These are phyloP conservation scores for Colletotrichum liaoningense DNA, from an alignment of 2,329 filamentous ascomycete genomes.

Conservation along the genomic window DNA sequence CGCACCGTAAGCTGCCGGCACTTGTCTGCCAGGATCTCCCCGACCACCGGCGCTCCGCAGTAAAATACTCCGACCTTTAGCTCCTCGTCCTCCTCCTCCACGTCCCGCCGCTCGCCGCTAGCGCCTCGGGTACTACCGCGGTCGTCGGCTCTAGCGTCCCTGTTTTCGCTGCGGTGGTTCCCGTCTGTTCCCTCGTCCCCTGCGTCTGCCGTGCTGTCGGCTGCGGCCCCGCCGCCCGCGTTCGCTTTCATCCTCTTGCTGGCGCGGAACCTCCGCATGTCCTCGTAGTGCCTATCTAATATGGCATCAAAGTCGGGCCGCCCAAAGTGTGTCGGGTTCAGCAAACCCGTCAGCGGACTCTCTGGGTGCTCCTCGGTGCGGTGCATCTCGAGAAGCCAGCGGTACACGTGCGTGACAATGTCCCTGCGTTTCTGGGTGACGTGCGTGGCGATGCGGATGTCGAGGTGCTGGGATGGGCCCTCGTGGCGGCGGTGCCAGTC, in stretches of 20 bases:
- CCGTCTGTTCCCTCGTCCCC: conserved; percentile 2
- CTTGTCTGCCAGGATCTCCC: conserved; percentile 65
- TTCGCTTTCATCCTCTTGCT: conserved; percentile 38
- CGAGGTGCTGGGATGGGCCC: conserved; percentile 51
- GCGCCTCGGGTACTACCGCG: neutral
- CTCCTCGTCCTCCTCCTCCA: conserved; percentile 44
- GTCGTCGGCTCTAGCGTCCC: neutral
- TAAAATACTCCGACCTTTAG: conserved; percentile 67
- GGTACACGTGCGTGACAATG: conserved; percentile 65
- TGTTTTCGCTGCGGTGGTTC: neutral
- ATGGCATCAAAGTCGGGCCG: conserved; percentile 64
- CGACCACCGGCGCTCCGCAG: conserved; percentile 66
- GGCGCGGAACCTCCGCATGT: conserved; percentile 55
- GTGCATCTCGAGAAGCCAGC: conserved; percentile 67
- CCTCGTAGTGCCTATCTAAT: conserved; percentile 64
- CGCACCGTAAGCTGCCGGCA: conserved; percentile 62
- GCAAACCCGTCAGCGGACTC: conserved; percentile 64
- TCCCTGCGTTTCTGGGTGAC: conserved; percentile 65
- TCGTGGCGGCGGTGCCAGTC: conserved; percentile 51
- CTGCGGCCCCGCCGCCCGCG: conserved; percentile 12
- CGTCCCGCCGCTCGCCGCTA: neutral
- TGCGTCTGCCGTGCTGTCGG: neutral
- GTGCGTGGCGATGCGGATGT: conserved; percentile 67
- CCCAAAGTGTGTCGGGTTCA: conserved; percentile 65
- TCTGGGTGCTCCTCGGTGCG: conserved; percentile 61